Conservation (phyloP, 768 basidiomycete species). For the Lactifluus subvellereus region DNA sequence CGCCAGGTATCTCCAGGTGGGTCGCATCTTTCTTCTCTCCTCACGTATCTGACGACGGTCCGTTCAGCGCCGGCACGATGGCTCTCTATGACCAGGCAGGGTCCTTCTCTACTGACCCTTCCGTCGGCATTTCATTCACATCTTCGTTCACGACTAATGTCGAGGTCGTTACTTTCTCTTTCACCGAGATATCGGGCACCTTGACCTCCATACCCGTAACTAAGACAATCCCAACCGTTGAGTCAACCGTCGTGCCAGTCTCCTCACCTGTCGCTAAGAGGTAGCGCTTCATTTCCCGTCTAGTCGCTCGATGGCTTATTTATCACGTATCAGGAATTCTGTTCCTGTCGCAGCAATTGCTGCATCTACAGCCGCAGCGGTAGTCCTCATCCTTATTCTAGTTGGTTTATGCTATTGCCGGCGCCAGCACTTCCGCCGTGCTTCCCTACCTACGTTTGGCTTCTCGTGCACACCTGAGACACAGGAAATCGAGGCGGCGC, state of each 20-base stretch:
- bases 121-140: background rate
- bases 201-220: background rate
- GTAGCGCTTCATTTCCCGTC: background rate
- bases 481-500: background rate
- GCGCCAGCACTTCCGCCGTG: background rate
- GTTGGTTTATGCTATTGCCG: background rate
- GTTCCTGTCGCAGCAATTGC: constrained; percentile 11
- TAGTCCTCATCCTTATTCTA: background rate
- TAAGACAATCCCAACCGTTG: background rate
- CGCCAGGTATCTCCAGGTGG: background rate
- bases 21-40: background rate
- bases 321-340: background rate
- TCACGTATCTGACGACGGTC: background rate
- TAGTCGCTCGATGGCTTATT: background rate
- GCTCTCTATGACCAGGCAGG: background rate
- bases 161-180: background rate
- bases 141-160: background rate
- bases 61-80: background rate
- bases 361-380: background rate
- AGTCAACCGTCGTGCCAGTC: background rate
- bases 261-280: background rate
- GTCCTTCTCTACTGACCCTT: no score
- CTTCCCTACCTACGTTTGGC: background rate
- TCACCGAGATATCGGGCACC: background rate
- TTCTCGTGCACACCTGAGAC: background rate